Evolutionary conservation across 805 yeast genomes (phyloP).

Genomic region (Saccharomycopsis capsularis): DNA sequence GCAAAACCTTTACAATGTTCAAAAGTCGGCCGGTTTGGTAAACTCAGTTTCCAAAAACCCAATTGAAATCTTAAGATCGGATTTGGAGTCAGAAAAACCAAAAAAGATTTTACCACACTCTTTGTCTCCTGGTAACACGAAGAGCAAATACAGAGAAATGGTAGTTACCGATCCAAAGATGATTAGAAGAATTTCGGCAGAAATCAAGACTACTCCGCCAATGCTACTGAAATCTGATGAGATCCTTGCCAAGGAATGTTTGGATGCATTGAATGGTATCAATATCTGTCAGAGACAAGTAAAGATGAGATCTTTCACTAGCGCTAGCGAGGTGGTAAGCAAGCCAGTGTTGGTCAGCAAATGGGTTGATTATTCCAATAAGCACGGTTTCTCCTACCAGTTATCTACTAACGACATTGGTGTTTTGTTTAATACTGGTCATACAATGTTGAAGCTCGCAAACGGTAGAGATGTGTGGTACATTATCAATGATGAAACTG

Average conservation of each 20-base stretch:
- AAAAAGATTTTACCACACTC: slow-evolving; percentile 75
- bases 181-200: slow-evolving; percentile 31
- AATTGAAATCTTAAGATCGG: slow-evolving; percentile 62
- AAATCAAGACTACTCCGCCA: slow-evolving; percentile 27
- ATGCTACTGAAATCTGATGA: slow-evolving; percentile 33
- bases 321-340: slow-evolving; percentile 26
- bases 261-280: slow-evolving; percentile 39
- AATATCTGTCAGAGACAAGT: slow-evolving; percentile 39
- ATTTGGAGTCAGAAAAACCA: slow-evolving; percentile 61
- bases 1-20: slow-evolving; percentile 59
- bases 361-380: slow-evolving; percentile 97
- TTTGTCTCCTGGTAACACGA: slow-evolving; percentile 87
- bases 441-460: slow-evolving; percentile 67
- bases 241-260: slow-evolving; percentile 40
- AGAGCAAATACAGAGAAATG: slow-evolving; percentile 75
- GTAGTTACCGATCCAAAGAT: slow-evolving; percentile 29
- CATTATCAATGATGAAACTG: slow-evolving; percentile 40
- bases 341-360: slow-evolving; percentile 75
- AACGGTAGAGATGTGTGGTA: slow-evolving; percentile 62
- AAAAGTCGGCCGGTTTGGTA: slow-evolving; percentile 54
- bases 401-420: slow-evolving; percentile 86
- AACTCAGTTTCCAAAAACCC: slow-evolving; percentile 42
- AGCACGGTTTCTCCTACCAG: slow-evolving; percentile 92
- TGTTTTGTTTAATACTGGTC: slow-evolving; percentile 79
- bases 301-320: slow-evolving; percentile 29